phyloP scores from a whole-genome alignment of 208 protist species.

The Endotrypanum monterogeii region DNA sequence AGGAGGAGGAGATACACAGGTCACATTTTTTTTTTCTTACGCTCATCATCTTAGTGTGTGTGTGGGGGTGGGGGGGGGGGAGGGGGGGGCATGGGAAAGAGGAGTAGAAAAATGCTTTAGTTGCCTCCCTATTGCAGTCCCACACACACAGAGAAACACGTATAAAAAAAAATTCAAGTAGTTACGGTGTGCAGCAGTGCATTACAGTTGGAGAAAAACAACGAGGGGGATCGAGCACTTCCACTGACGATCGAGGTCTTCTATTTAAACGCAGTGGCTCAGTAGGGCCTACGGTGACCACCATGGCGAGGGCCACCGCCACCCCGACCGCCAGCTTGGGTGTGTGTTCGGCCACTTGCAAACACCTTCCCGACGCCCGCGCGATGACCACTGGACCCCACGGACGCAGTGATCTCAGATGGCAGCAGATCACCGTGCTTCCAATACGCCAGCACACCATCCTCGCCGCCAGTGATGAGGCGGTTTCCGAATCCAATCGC shows the following conservation, averaged over 20 bases:
- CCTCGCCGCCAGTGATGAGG: constrained; percentile 84
- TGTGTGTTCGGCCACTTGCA: constrained; percentile 7
- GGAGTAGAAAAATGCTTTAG: not conserved
- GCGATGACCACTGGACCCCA: constrained; percentile 29
- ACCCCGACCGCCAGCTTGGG: constrained; percentile 21
- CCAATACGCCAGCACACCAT: constrained; percentile 82
- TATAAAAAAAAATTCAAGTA: not conserved
- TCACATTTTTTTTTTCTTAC: not conserved
- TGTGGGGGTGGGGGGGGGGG: not conserved
- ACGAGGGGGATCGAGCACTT: not conserved
- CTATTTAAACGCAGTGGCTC: not conserved
- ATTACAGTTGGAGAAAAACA: not conserved
- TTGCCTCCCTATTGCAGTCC: not conserved
- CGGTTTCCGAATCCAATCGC: constrained; percentile 65
- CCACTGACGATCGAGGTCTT: not conserved
- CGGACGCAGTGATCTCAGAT: constrained; percentile 26
- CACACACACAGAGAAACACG: not conserved
- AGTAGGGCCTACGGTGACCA: constrained; percentile 34
- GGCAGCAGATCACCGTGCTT: constrained; percentile 23
- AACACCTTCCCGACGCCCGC: constrained; percentile 24
- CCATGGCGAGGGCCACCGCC: constrained; percentile 19
- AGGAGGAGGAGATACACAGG: not conserved
- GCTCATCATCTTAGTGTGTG: not conserved
- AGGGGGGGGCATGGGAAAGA: not conserved
- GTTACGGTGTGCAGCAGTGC: not conserved